Conservation (phyloP, 139 green algal species). For the Chlorella ohadii region DNA sequence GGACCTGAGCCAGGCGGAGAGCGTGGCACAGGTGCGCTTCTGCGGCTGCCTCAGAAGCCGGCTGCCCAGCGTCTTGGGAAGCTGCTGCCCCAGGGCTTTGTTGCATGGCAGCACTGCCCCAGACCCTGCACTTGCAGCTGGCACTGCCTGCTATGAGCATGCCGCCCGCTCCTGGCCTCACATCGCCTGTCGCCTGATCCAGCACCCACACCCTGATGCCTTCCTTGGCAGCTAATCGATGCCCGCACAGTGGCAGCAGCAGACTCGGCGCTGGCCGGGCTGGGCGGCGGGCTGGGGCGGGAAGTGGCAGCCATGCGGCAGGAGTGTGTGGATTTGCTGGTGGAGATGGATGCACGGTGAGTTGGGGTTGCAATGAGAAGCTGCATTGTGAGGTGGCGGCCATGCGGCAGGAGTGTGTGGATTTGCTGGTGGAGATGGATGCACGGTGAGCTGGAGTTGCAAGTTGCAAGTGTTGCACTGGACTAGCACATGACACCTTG, state of each 20-base stretch:
- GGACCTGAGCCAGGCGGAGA: slow-evolving; percentile 92
- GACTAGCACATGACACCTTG: no score
- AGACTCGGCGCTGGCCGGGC: slow-evolving; percentile 88
- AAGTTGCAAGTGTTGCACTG: no score
- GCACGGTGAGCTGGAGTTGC: not conserved
- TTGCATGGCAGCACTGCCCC: no score
- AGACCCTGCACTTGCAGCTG: no score
- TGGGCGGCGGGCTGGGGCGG: slow-evolving; percentile 70
- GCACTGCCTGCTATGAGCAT: no score
- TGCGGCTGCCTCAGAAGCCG: no score
- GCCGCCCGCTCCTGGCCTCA: no score
- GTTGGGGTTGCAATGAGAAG: not conserved
- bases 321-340: slow-evolving; percentile 80
- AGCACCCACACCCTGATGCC: no score
- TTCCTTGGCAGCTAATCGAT: slow-evolving; percentile 63
- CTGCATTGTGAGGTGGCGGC: not conserved
- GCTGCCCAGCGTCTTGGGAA: no score
- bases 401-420: not conserved
- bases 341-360: slow-evolving; percentile 79
- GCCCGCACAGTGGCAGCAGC: slow-evolving; percentile 87
- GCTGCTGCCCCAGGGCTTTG: no score
- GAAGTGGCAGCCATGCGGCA: slow-evolving; percentile 63
- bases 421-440: slow-evolving; percentile 91
- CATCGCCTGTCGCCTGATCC: no score
- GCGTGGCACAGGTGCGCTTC: slow-evolving; percentile 68